Evolutionary conservation across 1,284 basidiomycete species (phyloP), one percentile per base, ranked within the genome.

Genomic region (Malassezia equina): DNA sequence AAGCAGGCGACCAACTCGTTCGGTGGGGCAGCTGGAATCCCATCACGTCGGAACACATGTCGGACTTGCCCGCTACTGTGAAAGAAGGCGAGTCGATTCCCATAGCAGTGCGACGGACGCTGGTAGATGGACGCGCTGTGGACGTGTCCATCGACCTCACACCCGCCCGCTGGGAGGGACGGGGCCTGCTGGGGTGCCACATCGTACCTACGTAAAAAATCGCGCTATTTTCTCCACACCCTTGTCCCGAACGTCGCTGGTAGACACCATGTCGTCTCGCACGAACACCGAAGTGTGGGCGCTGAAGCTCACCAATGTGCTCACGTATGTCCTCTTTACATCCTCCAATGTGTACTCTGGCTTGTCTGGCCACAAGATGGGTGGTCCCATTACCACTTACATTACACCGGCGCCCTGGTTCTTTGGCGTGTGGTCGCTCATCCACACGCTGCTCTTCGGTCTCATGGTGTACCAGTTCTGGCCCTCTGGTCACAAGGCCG

Each of bases 401-500:
- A 78, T 94, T 58, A 91, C 89, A 0, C 90, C 90, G 29, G 86
- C 87, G 21, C 83, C 85, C 28, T 93, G 86, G 83, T 83, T 85
- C 2, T 89, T 87, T 77, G 80, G 83, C 75, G 85, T 88, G 2
- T 71, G 69, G 85, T 83, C 85, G 24, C 76, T 88, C 60, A 88
- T 90, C 69, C 89, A 94, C 76, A 72, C 88, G 21, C 81, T 94
- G 29, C 82, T 94, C 49, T 81, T 94, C 55, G 88, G 89, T 13
- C 61, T 69, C 52, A 55, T 69, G 56, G 46, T 71, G 45, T 69
- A 68, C 47, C 69, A 71, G 40, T 71, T 69, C 57, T 64, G 61
- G 36, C 80, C 83, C 21, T 67, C 67, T n/a, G 90, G 89, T 34
- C 88, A 91, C 76, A 78, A 77, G 39, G 80, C 84, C 68, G 83